These are phyloP conservation scores for Talaromyces funiculosus DNA, from an alignment of 2,329 filamentous ascomycete species.

Conservation along the genomic window DNA sequence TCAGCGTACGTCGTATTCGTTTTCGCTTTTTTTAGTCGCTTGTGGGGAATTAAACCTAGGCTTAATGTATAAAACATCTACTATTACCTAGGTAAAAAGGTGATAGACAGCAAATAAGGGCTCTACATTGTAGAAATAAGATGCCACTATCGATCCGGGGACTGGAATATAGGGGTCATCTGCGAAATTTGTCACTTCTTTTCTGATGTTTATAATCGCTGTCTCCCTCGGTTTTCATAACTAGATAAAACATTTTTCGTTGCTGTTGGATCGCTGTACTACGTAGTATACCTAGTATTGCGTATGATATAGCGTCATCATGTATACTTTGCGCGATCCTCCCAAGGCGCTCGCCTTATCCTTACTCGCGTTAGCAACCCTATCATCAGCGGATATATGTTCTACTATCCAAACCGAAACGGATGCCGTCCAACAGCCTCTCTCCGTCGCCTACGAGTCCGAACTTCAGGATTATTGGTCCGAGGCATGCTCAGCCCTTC, in stretches of 20 bases:
- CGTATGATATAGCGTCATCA: neutral
- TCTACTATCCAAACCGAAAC: slow-evolving; percentile 25
- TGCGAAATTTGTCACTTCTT: neutral
- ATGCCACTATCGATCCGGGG: too few species aligned
- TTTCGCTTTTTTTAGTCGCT: neutral
- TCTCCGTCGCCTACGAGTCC: slow-evolving; percentile 30
- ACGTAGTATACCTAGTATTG: neutral
- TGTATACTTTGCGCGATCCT: neutral
- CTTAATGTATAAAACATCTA: neutral
- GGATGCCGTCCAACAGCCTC: slow-evolving; percentile 26
- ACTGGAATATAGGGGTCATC: neutral
- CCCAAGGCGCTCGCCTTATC: neutral
- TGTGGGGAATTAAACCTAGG: neutral
- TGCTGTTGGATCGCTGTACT: neutral
- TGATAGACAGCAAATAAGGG: neutral
- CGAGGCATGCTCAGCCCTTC: slow-evolving; percentile 37
- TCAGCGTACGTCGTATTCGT: neutral
- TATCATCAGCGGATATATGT: slow-evolving; percentile 33
- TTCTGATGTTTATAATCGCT: neutral
- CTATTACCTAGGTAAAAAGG: neutral
- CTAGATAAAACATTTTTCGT: too few species aligned
- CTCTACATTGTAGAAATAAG: neutral
- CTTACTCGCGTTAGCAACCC: slow-evolving; percentile 15
- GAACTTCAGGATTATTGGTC: slow-evolving; percentile 47
- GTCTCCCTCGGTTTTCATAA: neutral